Conservation (phyloP, 1,139 yeast genomes). For the Casaregolazyma suthepensis region DNA sequence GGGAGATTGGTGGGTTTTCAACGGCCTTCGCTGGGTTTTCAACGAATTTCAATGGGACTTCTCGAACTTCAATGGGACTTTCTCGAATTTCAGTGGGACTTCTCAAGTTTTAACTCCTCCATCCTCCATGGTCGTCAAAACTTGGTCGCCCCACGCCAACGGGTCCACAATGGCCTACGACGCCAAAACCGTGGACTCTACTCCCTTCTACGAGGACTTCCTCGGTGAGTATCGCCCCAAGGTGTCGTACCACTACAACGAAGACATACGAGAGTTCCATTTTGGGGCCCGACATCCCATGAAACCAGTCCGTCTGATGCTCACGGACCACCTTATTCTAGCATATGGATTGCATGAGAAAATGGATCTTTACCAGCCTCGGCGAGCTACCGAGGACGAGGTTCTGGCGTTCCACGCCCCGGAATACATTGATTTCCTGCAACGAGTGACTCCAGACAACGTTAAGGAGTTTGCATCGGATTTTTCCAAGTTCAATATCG, state of each 20-base stretch:
- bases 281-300: constrained; percentile 93
- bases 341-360: constrained; percentile 79
- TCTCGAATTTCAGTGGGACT: too few species aligned
- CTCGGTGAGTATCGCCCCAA: constrained; percentile 30
- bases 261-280: constrained; percentile 72
- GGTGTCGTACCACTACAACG: constrained; percentile 86
- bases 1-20: not conserved
- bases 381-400: constrained; percentile 77
- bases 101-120: not conserved
- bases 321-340: constrained; percentile 86
- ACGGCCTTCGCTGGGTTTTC: too few species aligned
- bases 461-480: constrained; percentile 53
- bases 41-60: not conserved
- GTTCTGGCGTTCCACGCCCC: constrained; percentile 75
- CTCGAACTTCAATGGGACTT: not conserved
- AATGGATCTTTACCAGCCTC: constrained; percentile 84
- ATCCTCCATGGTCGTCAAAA: constrained; percentile 24
- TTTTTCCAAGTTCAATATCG: constrained; percentile 78
- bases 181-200: constrained; percentile 47
- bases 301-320: constrained; percentile 95
- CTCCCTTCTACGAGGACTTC: constrained; percentile 51
- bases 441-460: constrained; percentile 74
- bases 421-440: constrained; percentile 78
- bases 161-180: constrained; percentile 41
- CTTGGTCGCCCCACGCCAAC: constrained; percentile 20